Evolutionary conservation across 2,329 filamentous ascomycete genomes (phyloP).

Genomic region (Alternaria longipes): DNA sequence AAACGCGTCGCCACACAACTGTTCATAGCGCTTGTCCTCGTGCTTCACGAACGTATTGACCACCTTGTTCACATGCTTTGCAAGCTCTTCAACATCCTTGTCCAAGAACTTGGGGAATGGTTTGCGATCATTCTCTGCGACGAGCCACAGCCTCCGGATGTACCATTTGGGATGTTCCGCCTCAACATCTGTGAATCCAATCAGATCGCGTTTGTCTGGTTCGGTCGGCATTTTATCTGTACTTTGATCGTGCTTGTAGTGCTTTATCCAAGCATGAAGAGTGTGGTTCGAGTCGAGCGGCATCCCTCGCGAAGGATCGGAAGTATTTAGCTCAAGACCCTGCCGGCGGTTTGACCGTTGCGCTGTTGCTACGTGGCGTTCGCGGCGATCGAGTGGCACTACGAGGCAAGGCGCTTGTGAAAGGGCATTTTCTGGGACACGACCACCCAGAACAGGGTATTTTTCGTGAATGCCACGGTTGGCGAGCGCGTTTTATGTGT

Average conservation of each 20-base stretch:
- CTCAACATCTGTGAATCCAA: not conserved
- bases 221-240: not conserved
- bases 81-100: not conserved
- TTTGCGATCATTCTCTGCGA: not conserved
- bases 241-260: not conserved
- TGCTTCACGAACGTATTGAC: slow-evolving; percentile 3
- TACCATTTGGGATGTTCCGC: not conserved
- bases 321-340: too few species aligned
- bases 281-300: not conserved
- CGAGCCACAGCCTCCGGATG: not conserved
- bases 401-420: too few species aligned
- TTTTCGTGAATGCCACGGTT: too few species aligned
- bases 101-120: not conserved
- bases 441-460: too few species aligned
- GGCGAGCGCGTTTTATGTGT: too few species aligned
- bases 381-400: too few species aligned
- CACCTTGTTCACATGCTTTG: not conserved
- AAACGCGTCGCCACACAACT: not conserved
- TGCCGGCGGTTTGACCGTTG: too few species aligned
- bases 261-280: not conserved
- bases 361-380: too few species aligned
- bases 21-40: not conserved
- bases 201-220: not conserved
- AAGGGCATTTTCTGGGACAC: too few species aligned
- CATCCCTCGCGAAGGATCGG: not conserved